Evolutionary conservation across 2,329 filamentous ascomycete species (phyloP).

Genomic region (Talaromyces marneffei): DNA sequence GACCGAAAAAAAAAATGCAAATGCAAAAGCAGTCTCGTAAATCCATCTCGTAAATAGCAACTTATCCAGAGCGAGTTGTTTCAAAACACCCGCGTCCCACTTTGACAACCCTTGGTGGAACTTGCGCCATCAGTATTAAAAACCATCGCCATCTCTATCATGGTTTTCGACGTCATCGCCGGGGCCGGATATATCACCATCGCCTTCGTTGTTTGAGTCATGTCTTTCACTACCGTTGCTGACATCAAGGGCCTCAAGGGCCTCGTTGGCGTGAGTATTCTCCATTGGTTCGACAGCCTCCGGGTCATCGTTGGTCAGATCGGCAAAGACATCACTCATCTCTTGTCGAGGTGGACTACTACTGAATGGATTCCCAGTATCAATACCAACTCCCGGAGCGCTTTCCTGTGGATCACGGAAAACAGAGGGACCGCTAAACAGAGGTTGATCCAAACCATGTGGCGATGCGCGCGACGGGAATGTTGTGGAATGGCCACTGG

Average conservation of each 20-base stretch:
- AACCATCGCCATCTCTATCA: conserved; percentile 11
- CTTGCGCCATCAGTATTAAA: conserved; percentile 1
- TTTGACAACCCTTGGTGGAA: too few species aligned
- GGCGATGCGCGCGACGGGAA: conserved; percentile 37
- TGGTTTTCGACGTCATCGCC: conserved; percentile 8
- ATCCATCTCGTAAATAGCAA: not conserved
- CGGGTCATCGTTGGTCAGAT: conserved; percentile 41
- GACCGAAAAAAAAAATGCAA: not conserved
- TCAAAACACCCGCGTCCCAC: not conserved
- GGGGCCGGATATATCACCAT: conserved; percentile 16
- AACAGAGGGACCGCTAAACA: conserved; percentile 37
- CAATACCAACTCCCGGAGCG: conserved; percentile 27
- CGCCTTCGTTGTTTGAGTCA: conserved; percentile 23
- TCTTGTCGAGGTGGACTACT: conserved; percentile 36
- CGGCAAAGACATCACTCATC: conserved; percentile 43
- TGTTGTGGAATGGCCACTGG: conserved; percentile 30
- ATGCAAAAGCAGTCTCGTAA: not conserved
- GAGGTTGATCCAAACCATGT: conserved; percentile 32
- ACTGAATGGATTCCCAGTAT: conserved; percentile 28
- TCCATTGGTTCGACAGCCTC: conserved; percentile 35
- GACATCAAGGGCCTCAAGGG: conserved; percentile 39
- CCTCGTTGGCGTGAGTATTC: conserved; percentile 44
- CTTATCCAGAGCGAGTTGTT: too few species aligned
- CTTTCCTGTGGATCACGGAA: conserved; percentile 32
- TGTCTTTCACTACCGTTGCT: conserved; percentile 32